Base-by-base conservation (phyloP, 176 grass and related monocot genomes). In the Cymbopogon citratus region DNA sequence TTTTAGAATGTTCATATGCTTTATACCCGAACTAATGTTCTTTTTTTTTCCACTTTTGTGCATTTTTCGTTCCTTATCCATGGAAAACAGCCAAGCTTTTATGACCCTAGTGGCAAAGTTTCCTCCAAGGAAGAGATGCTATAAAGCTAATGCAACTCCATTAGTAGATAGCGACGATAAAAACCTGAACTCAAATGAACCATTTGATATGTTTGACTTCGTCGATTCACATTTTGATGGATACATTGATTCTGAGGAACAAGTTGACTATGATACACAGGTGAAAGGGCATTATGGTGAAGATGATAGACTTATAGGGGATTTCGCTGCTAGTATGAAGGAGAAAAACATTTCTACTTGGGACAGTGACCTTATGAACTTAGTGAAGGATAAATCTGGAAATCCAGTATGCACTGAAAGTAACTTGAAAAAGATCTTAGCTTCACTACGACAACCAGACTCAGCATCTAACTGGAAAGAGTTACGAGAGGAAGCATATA, bases 21-120 rank as follows among this genome's bases (percentile, higher is more conserved):
- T 76, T 70, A 15, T 68, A 13, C 29, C 33, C 16, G 36, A 59
- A 26, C 52, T 40, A 39, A 68, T 40, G 71, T 40, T 36, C 56
- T 74, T 3, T 36, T 36, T 40, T 36, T 65, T 74, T 73, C 12
- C 49, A 62, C 49, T 75, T 74, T 3, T 2, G 3, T 63, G 34
- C 29, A 80, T 40, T 49, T 52, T 75, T 52, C 9, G 64, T 69
- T 35, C 56, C 75, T 46, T 41, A 24, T 59, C 59, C 74, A 24
- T 80, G 70, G 36, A 79, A 85, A 63, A 41, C 70, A 89, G 87
- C 64, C 69, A 75, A 71, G 82, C 87, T 81, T 89, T 81, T 70
- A 85, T 89, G 87, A 85, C 33, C 18, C 63, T 89, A 73, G 82
- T 23, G 8, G 77, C 87, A 71, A 89, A 71, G 78, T 89, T 89